Evolutionary conservation across 1,284 basidiomycete species (phyloP).

Genomic region (Naganishia cerealis): DNA sequence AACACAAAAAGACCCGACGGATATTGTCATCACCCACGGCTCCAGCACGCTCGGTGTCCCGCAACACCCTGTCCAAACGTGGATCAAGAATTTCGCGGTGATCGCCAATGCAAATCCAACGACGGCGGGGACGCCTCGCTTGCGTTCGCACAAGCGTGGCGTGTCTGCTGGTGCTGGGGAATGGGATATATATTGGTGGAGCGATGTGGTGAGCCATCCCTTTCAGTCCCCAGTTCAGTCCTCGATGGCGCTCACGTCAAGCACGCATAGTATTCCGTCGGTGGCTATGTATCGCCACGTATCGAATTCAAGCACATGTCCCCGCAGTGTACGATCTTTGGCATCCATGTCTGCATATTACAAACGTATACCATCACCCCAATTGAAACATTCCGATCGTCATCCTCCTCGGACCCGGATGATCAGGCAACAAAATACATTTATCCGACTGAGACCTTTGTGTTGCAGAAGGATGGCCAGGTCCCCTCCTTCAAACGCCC

Average conservation of each 20-base stretch:
- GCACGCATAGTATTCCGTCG: slow-evolving; percentile 1
- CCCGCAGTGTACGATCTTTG: slow-evolving; percentile 9
- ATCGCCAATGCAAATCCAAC: not conserved
- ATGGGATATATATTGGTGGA: slow-evolving; percentile 24
- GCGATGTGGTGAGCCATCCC: slow-evolving; percentile 6
- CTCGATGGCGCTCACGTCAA: not conserved
- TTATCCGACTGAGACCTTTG: not conserved
- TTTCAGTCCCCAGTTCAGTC: too few species aligned
- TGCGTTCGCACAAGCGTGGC: slow-evolving; percentile 3
- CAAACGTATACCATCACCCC: slow-evolving; percentile 11
- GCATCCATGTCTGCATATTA: not conserved
- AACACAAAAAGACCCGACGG: not conserved
- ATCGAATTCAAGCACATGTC: slow-evolving; percentile 8
- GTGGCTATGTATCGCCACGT: slow-evolving; percentile 9
- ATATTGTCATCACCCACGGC: slow-evolving; percentile 8
- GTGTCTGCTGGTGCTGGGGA: slow-evolving; percentile 6
- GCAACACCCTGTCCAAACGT: slow-evolving; percentile 17
- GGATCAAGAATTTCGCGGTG: slow-evolving; percentile 17
- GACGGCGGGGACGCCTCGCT: not conserved
- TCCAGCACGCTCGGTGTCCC: slow-evolving; percentile 8
- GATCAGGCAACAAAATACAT: not conserved
- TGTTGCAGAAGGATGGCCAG: slow-evolving; percentile 2
- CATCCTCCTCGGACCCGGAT: not conserved
- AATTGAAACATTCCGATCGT: not conserved
- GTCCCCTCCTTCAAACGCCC: not conserved